Base-by-base conservation (phyloP, 2,329 filamentous ascomycete species). In the Scedosporium minutisporum region DNA sequence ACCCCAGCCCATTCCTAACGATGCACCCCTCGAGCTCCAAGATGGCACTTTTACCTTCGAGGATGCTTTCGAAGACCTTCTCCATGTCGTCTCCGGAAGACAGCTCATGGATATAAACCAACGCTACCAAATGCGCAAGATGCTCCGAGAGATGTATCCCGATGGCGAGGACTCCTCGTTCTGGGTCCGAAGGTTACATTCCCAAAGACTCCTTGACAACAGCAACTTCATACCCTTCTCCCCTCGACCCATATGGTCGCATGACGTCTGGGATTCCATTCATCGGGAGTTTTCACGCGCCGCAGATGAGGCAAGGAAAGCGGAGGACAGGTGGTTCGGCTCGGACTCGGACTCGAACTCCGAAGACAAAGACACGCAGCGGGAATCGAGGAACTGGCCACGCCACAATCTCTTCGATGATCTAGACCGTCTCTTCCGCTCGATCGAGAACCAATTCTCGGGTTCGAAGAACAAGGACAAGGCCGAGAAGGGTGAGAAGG, bases 11-110 rank as follows among this genome's bases (percentile, higher is more conserved):
- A 67, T 73, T 0, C 81, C 82, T 0, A 74, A 69, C 6, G 80
- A 80, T 65, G 71, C 76, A 1, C 75, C 77, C 7, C 64, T 70
- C 3, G 71, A 72, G 55, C 64, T 72, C 38, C 74, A 78, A 63
- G 57, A 71, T 12, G 69, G 67, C 46, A 67, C 73, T 41, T 82
- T 83, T 67, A 81, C 79, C 7, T 85, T 83, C 65, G 74, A 79
- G 38, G 82, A 85, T 65, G 82, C 82, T 57, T 84, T 85, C 65
- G 82, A 85, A 67, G 82, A 85, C 65, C 76, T 86, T 16, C 73
- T 85, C 12, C 72, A 73, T n/a, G 75, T 77, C 18, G 76, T 75
- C n/a, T 74, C 76, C 14, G 77, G 76, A 3, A 71, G 73, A 6
- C 69, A 71, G 2, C 69, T 84, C 21, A 73, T 75, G 4, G 73